Base-by-base conservation (phyloP, 2,329 filamentous ascomycete species). In the Colletotrichum agaves region DNA sequence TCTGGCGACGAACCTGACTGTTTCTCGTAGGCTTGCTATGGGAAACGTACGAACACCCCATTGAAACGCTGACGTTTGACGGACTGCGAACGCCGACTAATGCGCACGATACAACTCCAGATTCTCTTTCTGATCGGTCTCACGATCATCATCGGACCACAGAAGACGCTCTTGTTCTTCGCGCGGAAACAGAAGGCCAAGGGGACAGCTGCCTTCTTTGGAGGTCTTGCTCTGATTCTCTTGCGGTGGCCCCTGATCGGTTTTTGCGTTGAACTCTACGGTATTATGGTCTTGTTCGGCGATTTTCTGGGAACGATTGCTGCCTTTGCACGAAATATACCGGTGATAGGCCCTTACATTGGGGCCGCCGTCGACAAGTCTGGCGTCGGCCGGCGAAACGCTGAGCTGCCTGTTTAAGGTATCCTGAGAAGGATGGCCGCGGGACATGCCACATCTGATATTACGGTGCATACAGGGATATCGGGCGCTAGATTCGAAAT, bases 91-190 rank as follows among this genome's bases (percentile, higher is more conserved):
- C 63, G 31, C 41, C 58, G 58, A 39, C 64, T 23, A 55, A 53
- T 10, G 52, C 59, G n/a, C 49, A 41, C 23, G 35, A 43, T 55
- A 39, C 60, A 56, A 46, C 64, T 52, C 69, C 75, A 97, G 93
- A 97, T 99, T 79, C 93, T 99, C 79, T 98, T 99, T 86, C 89
- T 99, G 61, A 93, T 97, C 82, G 96, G 96, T 78, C 89, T 99
- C 27, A 97, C 94, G 33, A 91, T 98, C 67, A 97, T 98, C 75
- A 97, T 99, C 81, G 96, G 96, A 47, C 88, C 93, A 23, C 88
- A 92, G 79, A 98, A 98, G 78, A 98, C 96, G 0, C 84, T 95
- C 71, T 85, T 92, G 77, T 99, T 99, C 89, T 99, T 99, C 84
- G 93, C 94, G 58, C 91, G 96, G 69, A 91, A 90, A 74, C 93